Evolutionary conservation across 768 basidiomycete genomes (phyloP).

Genomic region (Hydnomerulius pinastri): DNA sequence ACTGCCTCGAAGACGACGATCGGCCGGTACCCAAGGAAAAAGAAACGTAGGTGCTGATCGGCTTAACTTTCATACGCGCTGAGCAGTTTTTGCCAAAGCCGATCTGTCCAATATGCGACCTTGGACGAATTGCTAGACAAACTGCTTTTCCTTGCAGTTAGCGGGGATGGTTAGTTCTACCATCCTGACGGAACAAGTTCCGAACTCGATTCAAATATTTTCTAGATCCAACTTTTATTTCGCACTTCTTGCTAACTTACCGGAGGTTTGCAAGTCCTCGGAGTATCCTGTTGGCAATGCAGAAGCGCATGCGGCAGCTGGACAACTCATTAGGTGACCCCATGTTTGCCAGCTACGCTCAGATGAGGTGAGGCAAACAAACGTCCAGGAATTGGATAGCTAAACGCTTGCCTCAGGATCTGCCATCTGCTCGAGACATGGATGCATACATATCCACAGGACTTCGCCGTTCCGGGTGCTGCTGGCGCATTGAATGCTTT

Average conservation of each 20-base stretch:
- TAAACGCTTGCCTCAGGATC: constrained; percentile 48
- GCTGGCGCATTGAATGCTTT: constrained; percentile 72
- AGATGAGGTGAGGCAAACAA: constrained; percentile 64
- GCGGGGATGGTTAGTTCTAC: constrained; percentile 68
- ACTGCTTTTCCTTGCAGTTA: constrained; percentile 78
- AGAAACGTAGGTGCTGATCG: constrained; percentile 47
- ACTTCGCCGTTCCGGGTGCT: constrained; percentile 79
- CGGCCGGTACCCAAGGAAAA: constrained; percentile 39
- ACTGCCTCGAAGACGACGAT: constrained; percentile 27
- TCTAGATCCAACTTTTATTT: constrained; percentile 73
- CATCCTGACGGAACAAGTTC: constrained; percentile 9
- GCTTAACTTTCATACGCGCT: constrained; percentile 8
- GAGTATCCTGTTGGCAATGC: constrained; percentile 81
- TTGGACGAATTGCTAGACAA: constrained; percentile 82
- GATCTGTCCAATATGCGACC: constrained; percentile 71
- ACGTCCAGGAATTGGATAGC: constrained; percentile 7
- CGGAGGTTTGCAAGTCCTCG: constrained; percentile 82
- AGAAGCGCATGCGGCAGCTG: constrained; percentile 80
- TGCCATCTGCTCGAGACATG: constrained; percentile 78
- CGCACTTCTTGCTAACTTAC: constrained; percentile 82
- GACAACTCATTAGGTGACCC: constrained; percentile 74
- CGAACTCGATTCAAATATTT: constrained; percentile 11
- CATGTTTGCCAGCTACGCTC: constrained; percentile 85
- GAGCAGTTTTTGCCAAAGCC: constrained; percentile 30
- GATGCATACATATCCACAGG: constrained; percentile 73